Evolutionary conservation across 2,329 filamentous ascomycete species (phyloP).

Genomic region (Biscogniauxia marginata): DNA sequence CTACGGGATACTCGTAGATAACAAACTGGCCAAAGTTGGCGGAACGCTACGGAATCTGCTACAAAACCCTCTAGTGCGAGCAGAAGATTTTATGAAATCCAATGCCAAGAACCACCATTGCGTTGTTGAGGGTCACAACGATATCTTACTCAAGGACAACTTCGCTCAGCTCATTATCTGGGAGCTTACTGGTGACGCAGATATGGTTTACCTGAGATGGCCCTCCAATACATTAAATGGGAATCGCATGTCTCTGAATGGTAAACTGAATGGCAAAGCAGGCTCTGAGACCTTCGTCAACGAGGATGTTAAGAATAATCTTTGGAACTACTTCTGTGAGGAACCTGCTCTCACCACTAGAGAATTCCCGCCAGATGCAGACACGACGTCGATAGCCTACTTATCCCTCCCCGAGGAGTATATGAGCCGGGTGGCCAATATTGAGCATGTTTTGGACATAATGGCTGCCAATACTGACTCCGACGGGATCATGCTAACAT

Average conservation of each 20-base stretch:
- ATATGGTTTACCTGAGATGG: conserved; percentile 18
- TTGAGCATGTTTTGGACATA: conserved; percentile 10
- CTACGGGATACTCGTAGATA: neutral
- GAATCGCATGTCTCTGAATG: neutral
- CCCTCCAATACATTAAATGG: conserved; percentile 10
- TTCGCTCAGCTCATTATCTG: conserved; percentile 39
- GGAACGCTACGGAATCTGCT: conserved; percentile 9
- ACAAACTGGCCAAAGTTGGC: neutral
- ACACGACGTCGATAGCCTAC: conserved; percentile 25
- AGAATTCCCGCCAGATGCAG: conserved; percentile 21
- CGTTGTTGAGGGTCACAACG: conserved; percentile 32
- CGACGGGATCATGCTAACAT: conserved; percentile 21
- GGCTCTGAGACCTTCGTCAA: neutral
- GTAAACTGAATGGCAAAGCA: no score
- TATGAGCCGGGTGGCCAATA: conserved; percentile 6
- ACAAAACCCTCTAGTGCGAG: conserved; percentile 8
- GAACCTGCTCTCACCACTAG: conserved; percentile 10
- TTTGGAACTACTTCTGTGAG: conserved; percentile 23
- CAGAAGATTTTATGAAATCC: conserved; percentile 9
- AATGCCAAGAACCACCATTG: conserved; percentile 13
- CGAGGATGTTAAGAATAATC: conserved; percentile 9
- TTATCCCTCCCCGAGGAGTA: conserved; percentile 11
- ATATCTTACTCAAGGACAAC: conserved; percentile 25
- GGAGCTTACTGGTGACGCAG: conserved; percentile 30
- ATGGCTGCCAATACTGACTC: conserved; percentile 15